Conservation (phyloP, 805 yeast species). For the Danielozyma ontarioensis region DNA sequence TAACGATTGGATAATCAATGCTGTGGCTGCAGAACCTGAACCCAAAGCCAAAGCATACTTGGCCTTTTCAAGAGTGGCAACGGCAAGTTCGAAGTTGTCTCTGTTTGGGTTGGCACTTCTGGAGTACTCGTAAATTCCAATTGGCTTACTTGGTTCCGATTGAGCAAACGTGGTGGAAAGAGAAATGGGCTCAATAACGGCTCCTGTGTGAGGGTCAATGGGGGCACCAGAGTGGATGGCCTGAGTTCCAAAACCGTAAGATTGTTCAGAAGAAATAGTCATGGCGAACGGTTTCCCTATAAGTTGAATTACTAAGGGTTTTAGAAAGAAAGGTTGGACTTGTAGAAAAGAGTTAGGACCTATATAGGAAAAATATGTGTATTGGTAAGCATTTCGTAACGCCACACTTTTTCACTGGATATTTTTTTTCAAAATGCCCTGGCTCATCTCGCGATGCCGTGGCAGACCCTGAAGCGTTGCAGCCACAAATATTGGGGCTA, state of each 20-base stretch:
- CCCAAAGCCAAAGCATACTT: slow-evolving; percentile 71
- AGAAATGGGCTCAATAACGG: slow-evolving; percentile 81
- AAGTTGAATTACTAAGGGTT: background rate
- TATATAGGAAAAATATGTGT: too few relatives aligned
- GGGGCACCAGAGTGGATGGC: slow-evolving; percentile 83
- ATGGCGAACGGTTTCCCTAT: slow-evolving; percentile 15
- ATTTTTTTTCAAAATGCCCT: too few relatives aligned
- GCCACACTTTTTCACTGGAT: too few relatives aligned
- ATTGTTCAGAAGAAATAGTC: slow-evolving; percentile 28
- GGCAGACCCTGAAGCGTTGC: too few relatives aligned
- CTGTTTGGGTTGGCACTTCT: slow-evolving; percentile 86
- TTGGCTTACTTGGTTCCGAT: slow-evolving; percentile 67
- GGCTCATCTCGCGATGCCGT: too few relatives aligned
- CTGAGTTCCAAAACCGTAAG: slow-evolving; percentile 62
- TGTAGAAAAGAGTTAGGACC: background rate
- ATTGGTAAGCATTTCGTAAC: too few relatives aligned
- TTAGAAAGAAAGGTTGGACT: background rate
- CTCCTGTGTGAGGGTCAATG: slow-evolving; percentile 71
- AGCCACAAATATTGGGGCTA: too few relatives aligned
- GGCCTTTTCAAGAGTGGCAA: slow-evolving; percentile 76
- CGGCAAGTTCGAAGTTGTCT: slow-evolving; percentile 70
- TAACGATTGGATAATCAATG: slow-evolving; percentile 67
- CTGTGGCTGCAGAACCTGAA: slow-evolving; percentile 86
- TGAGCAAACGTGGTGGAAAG: slow-evolving; percentile 84
- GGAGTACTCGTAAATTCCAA: slow-evolving; percentile 79